Percentiles rank a stretch among this genome's conserved stretches.
Evolutionary conservation across 257 asterid species (phyloP).

Genomic region (Salvia hispanica): DNA sequence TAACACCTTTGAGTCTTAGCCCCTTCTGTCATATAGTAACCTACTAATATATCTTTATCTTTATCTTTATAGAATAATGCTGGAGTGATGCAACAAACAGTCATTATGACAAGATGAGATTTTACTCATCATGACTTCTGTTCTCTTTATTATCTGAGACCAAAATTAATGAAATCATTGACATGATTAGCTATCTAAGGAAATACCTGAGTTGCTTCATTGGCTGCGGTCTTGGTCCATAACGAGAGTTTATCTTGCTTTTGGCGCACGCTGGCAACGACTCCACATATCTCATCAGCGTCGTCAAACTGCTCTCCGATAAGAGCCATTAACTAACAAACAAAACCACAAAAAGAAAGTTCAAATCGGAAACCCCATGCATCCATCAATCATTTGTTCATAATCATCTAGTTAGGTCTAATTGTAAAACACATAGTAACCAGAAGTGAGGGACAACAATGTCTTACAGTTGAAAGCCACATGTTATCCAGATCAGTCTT

Average conservation of each 20-base stretch:
- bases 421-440: slow-evolving; percentile 12
- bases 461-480: slow-evolving; percentile 92
- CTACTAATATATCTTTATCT: background rate
- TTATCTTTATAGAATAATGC: too few relatives aligned
- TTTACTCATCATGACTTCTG: background rate
- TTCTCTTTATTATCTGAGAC: background rate
- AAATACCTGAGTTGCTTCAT: slow-evolving; percentile 89
- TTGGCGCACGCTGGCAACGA: slow-evolving; percentile 79
- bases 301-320: slow-evolving; percentile 80
- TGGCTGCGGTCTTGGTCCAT: slow-evolving; percentile 92
- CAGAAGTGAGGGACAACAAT: slow-evolving; percentile 8
- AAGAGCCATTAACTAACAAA: slow-evolving; percentile 64
- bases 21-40: background rate
- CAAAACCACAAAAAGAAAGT: slow-evolving; percentile 22
- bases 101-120: background rate
- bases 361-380: background rate
- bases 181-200: background rate
- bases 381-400: background rate
- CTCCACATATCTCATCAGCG: slow-evolving; percentile 81
- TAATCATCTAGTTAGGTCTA: background rate
- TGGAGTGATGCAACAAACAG: background rate
- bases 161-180: background rate
- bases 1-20: background rate
- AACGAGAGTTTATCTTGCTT: slow-evolving; percentile 79
- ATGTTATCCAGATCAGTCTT: slow-evolving; percentile 64